Evolutionary conservation across 148 eudicot genomes (phyloP).

Genomic region (Vaccinium macrocarpon): DNA sequence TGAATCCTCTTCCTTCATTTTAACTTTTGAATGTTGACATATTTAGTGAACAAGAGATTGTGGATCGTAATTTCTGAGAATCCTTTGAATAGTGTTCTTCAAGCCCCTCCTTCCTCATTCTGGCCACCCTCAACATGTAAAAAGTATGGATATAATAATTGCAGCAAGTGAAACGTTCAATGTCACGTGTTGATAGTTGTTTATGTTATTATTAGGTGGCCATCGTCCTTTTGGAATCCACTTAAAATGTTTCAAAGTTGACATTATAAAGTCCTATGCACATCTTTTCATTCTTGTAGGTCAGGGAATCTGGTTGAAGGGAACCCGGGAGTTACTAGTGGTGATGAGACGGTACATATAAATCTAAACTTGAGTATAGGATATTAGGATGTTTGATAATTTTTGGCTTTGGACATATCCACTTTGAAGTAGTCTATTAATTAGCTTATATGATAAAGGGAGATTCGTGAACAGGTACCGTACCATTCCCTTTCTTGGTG

Average conservation of each 20-base stretch:
- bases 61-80: background rate
- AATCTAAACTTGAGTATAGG: background rate
- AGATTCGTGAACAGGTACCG: slow-evolving; percentile 57
- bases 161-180: background rate
- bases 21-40: background rate
- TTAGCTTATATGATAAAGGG: slow-evolving; percentile 8
- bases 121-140: background rate
- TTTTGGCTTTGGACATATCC: slow-evolving; percentile 1
- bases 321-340: slow-evolving; percentile 80
- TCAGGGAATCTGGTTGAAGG: slow-evolving; percentile 93
- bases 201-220: background rate
- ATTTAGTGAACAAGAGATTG: background rate
- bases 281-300: slow-evolving; percentile 37
- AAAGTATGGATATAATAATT: background rate
- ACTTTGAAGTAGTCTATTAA: background rate
- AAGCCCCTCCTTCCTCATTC: background rate
- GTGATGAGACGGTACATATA: slow-evolving; percentile 87
- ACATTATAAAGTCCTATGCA: background rate
- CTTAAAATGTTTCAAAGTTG: slow-evolving; percentile 9
- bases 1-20: background rate
- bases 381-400: background rate
- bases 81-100: background rate
- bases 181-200: background rate
- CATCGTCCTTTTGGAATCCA: background rate
- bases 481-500: slow-evolving; percentile 99